Conservation (phyloP, 257 asterid species). For the Solanum rostratum region DNA sequence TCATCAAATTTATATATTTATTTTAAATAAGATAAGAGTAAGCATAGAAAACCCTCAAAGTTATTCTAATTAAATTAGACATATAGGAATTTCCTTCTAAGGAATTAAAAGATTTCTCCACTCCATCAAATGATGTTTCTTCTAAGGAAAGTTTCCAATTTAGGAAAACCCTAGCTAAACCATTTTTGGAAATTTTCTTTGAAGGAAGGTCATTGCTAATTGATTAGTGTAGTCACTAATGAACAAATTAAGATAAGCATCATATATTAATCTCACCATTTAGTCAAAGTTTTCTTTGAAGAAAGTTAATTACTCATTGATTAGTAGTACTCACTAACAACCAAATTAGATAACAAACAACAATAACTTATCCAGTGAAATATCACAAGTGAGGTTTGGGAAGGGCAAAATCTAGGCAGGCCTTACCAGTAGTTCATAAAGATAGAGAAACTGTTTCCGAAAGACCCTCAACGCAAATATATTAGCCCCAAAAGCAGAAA, state of each 20-base stretch:
- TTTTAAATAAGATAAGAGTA: neutral
- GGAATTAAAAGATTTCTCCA: neutral
- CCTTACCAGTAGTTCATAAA: no score
- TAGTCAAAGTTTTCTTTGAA: neutral
- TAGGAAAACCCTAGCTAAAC: neutral
- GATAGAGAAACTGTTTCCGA: no score
- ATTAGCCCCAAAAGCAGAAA: no score
- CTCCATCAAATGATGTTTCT: neutral
- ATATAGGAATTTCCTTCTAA: neutral
- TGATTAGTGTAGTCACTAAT: neutral
- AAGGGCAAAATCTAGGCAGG: no score
- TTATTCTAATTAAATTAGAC: no score
- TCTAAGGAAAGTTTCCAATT: neutral
- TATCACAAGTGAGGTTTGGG: no score
- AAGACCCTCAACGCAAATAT: no score
- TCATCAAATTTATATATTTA: neutral
- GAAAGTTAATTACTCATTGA: no score
- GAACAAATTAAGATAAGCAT: neutral
- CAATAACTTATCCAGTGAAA: no score
- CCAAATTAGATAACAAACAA: no score
- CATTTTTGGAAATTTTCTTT: neutral
- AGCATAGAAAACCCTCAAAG: neutral
- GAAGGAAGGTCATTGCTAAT: neutral
- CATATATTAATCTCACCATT: neutral
- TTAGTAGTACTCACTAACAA: no score